Conservation (phyloP, 1,284 basidiomycete species). For the Malassezia equina region DNA sequence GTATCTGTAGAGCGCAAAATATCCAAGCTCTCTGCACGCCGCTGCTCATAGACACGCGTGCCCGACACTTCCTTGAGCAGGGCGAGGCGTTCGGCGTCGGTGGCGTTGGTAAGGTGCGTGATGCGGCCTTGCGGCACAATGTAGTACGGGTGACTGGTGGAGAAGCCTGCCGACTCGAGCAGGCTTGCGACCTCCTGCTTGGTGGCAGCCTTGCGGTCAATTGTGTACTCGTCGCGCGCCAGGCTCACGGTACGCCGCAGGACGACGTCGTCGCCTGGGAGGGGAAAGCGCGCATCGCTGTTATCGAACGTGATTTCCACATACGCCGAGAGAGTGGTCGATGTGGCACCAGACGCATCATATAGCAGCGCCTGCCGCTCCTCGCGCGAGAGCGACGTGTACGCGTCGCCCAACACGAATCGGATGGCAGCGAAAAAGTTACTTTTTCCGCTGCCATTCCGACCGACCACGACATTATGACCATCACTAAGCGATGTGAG, state of each 20-base stretch:
- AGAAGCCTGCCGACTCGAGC: slow-evolving; percentile 67
- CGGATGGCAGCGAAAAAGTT: slow-evolving; percentile 60
- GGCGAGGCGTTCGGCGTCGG: slow-evolving; percentile 83
- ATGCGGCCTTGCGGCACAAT: slow-evolving; percentile 98
- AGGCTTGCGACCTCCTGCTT: slow-evolving; percentile 83
- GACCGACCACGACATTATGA: slow-evolving; percentile 48
- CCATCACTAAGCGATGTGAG: slow-evolving; percentile 53
- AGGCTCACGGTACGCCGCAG: slow-evolving; percentile 68
- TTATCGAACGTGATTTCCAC: slow-evolving; percentile 55
- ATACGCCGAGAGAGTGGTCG: slow-evolving; percentile 76
- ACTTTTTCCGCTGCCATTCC: slow-evolving; percentile 48
- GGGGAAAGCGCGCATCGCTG: slow-evolving; percentile 65
- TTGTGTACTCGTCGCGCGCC: slow-evolving; percentile 96
- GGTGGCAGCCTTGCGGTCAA: slow-evolving; percentile 87
- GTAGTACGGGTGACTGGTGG: slow-evolving; percentile 93
- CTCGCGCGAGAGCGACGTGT: slow-evolving; percentile 86
- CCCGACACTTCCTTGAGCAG: slow-evolving; percentile 96
- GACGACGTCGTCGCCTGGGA: slow-evolving; percentile 37
- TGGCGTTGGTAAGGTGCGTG: slow-evolving; percentile 90
- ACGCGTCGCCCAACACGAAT: slow-evolving; percentile 93
- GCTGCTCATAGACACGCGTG: slow-evolving; percentile 94
- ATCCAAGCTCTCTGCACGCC: slow-evolving; percentile 76
- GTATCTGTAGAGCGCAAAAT: slow-evolving; percentile 97
- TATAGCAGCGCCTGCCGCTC: slow-evolving; percentile 85
- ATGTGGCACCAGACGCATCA: slow-evolving; percentile 76